A percentile compares a stretch with the other conserved stretches of the same genome.
These are phyloP conservation scores for Gentiana dahurica DNA, from an alignment of 257 asterid species.

Conservation along the genomic window DNA sequence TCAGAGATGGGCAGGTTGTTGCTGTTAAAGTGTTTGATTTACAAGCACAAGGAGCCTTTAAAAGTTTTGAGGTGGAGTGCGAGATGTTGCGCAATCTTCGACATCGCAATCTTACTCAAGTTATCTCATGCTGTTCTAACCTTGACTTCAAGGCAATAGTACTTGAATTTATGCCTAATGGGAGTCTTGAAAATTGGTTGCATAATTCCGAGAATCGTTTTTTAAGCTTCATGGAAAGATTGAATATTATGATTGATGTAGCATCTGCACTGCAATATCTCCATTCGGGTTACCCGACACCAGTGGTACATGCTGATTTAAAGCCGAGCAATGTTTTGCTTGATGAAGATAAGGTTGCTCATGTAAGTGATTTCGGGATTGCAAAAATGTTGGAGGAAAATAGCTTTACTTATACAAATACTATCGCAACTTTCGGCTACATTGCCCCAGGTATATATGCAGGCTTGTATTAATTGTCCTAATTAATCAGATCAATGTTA, in stretches of 20 bases:
- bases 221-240: conserved; percentile 3
- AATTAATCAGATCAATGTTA: no score
- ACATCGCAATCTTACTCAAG: neutral
- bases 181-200: conserved; percentile 25
- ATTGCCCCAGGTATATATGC: no score
- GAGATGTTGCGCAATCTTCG: conserved; percentile 10
- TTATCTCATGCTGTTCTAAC: conserved; percentile 12
- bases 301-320: conserved; percentile 36
- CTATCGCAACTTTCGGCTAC: no score
- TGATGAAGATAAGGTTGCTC: conserved; percentile 34
- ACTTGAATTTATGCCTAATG: conserved; percentile 20
- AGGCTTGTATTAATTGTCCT: no score
- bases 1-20: conserved; percentile 10
- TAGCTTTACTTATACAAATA: no score
- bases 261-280: conserved; percentile 36
- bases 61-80: no score
- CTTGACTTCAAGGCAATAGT: conserved; percentile 19
- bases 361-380: conserved; percentile 10
- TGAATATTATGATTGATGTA: conserved; percentile 14
- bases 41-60: no score
- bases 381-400: conserved; percentile 2
- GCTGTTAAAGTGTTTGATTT: conserved; percentile 11
- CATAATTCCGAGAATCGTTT: conserved; percentile 5
- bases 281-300: conserved; percentile 25
- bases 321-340: conserved; percentile 41